These are phyloP conservation scores for Didymella pomorum DNA, from an alignment of 2,329 filamentous ascomycete genomes.

Conservation along the genomic window DNA sequence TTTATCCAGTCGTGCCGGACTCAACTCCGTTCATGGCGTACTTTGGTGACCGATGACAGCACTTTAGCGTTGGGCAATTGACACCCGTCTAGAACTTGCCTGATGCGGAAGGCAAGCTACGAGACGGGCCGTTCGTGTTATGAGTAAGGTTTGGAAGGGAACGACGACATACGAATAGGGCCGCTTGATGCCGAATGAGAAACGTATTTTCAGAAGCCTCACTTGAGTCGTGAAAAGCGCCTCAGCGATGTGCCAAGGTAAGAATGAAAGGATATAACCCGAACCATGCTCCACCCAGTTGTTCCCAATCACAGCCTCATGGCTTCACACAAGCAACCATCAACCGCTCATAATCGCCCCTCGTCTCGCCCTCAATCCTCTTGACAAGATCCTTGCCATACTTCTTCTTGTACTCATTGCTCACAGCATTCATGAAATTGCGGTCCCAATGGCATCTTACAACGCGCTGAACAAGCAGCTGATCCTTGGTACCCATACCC, in stretches of 20 bases:
- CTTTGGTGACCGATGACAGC: not conserved
- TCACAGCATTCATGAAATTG: slow-evolving; percentile 76
- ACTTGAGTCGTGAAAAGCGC: too few relatives aligned
- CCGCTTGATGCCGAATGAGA: not conserved
- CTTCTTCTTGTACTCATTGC: slow-evolving; percentile 75
- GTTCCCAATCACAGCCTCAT: slow-evolving; percentile 1
- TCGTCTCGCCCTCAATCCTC: slow-evolving; percentile 82
- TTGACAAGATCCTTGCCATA: slow-evolving; percentile 72
- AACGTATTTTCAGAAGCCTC: not conserved
- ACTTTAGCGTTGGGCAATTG: not conserved
- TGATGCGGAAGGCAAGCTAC: not conserved
- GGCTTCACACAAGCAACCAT: slow-evolving; percentile 70
- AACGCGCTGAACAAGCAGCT: slow-evolving; percentile 77
- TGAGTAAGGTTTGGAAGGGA: too few relatives aligned
- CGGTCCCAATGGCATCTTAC: slow-evolving; percentile 86
- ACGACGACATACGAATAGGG: too few relatives aligned
- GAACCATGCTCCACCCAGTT: not conserved
- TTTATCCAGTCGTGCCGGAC: not conserved
- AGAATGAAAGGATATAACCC: not conserved
- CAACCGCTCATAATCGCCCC: slow-evolving; percentile 79
- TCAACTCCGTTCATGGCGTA: not conserved
- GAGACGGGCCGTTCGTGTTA: not conserved
- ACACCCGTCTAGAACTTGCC: not conserved
- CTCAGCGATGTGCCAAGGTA: not conserved
- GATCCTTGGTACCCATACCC: slow-evolving; percentile 86